Conservation (phyloP, 2,329 filamentous ascomycete genomes). For the Fusarium udum region DNA sequence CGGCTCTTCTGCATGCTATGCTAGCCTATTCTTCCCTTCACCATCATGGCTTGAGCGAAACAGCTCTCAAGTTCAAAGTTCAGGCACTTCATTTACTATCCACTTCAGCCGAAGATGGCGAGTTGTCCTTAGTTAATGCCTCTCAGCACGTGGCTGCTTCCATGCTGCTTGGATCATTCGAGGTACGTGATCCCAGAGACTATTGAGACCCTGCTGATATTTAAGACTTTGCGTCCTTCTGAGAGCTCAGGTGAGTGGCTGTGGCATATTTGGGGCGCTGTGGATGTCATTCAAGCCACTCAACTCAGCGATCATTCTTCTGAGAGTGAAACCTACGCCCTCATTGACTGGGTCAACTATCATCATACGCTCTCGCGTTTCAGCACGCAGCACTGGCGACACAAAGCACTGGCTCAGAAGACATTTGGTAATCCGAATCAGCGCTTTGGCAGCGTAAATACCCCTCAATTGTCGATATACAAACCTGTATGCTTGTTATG, state of each 20-base stretch:
- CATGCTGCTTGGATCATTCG: constrained; percentile 36
- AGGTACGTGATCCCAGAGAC: constrained; percentile 2
- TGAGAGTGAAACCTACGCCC: neutral
- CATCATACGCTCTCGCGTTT: constrained; percentile 32
- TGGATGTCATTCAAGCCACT: constrained; percentile 22
- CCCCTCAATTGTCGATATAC: neutral
- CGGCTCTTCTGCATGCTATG: constrained; percentile 26
- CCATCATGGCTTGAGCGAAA: neutral
- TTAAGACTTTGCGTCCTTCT: constrained; percentile 17
- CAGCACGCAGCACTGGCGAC: constrained; percentile 31
- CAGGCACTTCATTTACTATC: constrained; percentile 20
- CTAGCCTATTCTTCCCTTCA: constrained; percentile 34
- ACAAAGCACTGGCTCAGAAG: neutral
- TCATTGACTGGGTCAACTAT: constrained; percentile 38
- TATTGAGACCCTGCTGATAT: neutral
- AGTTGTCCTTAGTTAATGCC: neutral
- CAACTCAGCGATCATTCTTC: neutral
- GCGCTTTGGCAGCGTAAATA: neutral
- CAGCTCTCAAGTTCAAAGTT: constrained; percentile 27
- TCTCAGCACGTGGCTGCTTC: constrained; percentile 33
- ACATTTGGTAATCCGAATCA: rapidly evolving
- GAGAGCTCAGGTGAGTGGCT: constrained; percentile 36
- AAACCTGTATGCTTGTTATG: neutral
- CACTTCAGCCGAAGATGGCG: neutral
- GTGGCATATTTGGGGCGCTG: constrained; percentile 30